These are phyloP conservation scores for Erythrophleum ivorense DNA, from an alignment of 331 rosid genomes.

Conservation along the genomic window DNA sequence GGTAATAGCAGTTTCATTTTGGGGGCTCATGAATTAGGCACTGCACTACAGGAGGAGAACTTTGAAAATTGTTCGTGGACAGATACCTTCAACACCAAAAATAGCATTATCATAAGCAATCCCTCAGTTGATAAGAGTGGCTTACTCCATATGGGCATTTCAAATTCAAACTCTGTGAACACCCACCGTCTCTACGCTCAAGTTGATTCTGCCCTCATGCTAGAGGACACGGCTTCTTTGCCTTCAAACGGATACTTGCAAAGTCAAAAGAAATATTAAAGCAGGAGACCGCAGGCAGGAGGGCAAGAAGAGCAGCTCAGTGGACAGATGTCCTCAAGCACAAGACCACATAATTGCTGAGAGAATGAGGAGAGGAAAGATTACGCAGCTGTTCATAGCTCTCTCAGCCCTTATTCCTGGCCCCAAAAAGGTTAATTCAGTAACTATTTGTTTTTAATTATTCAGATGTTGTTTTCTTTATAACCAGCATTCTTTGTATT, in stretches of 20 bases:
- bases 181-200: neutral
- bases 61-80: neutral
- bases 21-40: neutral
- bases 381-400: slow-evolving; percentile 68
- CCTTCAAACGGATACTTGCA: slow-evolving; percentile 29
- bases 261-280: slow-evolving; percentile 15
- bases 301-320: slow-evolving; percentile 20
- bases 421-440: slow-evolving; percentile 58
- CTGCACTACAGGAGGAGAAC: slow-evolving; percentile 2
- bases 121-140: no score
- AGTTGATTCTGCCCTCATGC: slow-evolving; percentile 20
- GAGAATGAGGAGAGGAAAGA: slow-evolving; percentile 75
- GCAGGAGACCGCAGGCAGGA: neutral
- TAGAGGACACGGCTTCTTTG: slow-evolving; percentile 24
- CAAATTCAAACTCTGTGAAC: neutral
- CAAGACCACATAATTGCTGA: slow-evolving; percentile 79
- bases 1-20: slow-evolving; percentile 34
- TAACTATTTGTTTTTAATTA: neutral
- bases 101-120: slow-evolving; percentile 1
- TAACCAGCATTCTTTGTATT: neutral
- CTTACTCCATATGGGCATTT: neutral
- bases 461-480: neutral
- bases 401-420: slow-evolving; percentile 84
- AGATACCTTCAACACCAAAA: slow-evolving; percentile 17
- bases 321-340: slow-evolving; percentile 31